Evolutionary conservation across 345 rosid genomes (phyloP), one percentile per base, ranked within the genome.

Genomic region (Citrus glauca): DNA sequence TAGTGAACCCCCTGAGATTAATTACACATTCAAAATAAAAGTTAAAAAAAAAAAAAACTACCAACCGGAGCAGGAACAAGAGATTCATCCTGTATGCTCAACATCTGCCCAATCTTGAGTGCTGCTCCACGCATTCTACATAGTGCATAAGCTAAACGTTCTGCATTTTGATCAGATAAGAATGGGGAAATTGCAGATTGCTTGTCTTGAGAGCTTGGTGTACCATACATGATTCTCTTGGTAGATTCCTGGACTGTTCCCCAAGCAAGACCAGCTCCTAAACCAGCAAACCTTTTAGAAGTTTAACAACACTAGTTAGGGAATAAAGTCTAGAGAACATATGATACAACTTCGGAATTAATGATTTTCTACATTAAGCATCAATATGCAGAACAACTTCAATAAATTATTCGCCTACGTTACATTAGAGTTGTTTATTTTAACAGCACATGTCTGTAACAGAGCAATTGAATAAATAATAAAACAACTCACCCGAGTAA

Each of bases 111-210:
- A 16, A 96, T 68, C 79, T 96, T 96, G 69, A 96, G 97, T 4
- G 98, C 99, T 62, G 99, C 99, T 61, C 99, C 99, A 83, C 98
- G 99, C 98, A 94, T 94, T 86, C 93, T 88, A 83, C 99, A 96
- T 27, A 96, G 78, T 6, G 95, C 94, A 68, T 91, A 90, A 72
- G 98, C 98, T 85, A 96, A 85, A 66, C 98, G 94, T 71, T 96
- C 98, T 13, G 99, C 99, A 87, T 96, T 94, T 71, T 89, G 90
- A 57, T 96, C 89, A 32, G 97, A 92, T 71, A 96, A 80, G 78
- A 89, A 73, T 27, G 98, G 95, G 14, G 98, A 92, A 27, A 88
- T 76, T 7, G 89, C 94, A 66, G 94, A 90, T 79, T 90, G 87
- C 75, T 90, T 85, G 69, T 79, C 92, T 78, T 82, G 77, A 19